Evolutionary conservation across 2,329 filamentous ascomycete genomes (phyloP), one percentile per base, ranked within the genome.

Genomic region (Aspergillus sp.): DNA sequence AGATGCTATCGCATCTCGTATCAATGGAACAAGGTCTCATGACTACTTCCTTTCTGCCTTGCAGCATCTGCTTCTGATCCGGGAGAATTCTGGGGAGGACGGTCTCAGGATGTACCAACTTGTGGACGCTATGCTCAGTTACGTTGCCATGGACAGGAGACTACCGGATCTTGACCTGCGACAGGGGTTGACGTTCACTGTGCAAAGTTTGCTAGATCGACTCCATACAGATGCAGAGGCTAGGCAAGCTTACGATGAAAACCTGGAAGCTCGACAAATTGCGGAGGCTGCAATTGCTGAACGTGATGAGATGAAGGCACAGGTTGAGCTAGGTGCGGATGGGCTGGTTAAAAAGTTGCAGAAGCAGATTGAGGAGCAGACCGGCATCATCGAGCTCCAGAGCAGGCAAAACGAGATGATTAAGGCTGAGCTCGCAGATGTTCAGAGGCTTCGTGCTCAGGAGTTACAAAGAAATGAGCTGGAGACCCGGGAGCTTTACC

Each of bases 71-170:
- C 83, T 99, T 66, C 83, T 99, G 44, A 96, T 98, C 63, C 86
- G 92, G 56, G 90, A 96, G 69, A 95, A 92, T 63, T 91, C 96
- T 66, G 89, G 89, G 48, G 95, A 98, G 71, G 95, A 99, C 75
- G 87, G 92, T 13, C 78, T 97, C 60, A 88, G 91, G 48, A 95
- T 97, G 89, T 99, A 98, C 77, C 95, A 98, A 79, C 85, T 99
- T 26, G 93, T 98, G 26, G 95, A 99, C 76, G 89, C 91, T n/a
- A 98, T 98, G 92, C 86, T 99, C 64, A 96, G 92, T 75, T 98
- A 98, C 75, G 93, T 99, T 61, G 93, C 93, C 67, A 99, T 99
- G 93, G 95, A 99, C 75, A 86, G 95, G 70, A 85, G 95, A 62
- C 77, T 98, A 63, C 95, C 95, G 39, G 93, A 99, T 75, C 93